Evolutionary conservation across 352 stramenopile genomes (phyloP).

Genomic region (Elongisporangium senticosum): DNA sequence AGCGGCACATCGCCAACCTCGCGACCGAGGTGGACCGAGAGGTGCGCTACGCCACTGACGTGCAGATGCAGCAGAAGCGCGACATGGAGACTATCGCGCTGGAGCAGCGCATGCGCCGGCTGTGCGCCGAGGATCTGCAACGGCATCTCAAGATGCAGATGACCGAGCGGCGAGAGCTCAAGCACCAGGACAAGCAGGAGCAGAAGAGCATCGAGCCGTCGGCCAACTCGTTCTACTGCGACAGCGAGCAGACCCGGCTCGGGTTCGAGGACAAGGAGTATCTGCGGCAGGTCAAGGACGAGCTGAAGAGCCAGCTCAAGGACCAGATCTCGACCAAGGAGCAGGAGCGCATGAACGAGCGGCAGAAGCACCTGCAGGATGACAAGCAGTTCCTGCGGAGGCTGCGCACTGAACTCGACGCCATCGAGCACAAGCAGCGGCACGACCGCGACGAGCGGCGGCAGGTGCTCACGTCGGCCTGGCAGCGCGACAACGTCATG

Average conservation of each 20-base stretch:
- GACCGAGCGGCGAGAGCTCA: conserved; percentile 22
- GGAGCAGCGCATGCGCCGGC: conserved; percentile 36
- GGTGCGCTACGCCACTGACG: conserved; percentile 48
- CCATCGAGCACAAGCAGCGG: conserved; percentile 47
- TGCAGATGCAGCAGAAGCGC: conserved; percentile 45
- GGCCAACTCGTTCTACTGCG: conserved; percentile 52
- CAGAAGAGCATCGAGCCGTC: conserved; percentile 30
- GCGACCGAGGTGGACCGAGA: conserved; percentile 50
- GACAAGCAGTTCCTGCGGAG: conserved; percentile 50
- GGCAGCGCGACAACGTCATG: conserved; percentile 53
- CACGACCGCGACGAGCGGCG: conserved; percentile 49
- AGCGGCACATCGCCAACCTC: conserved; percentile 42
- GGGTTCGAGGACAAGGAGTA: conserved; percentile 49
- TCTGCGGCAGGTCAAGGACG: conserved; percentile 28
- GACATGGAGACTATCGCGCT: conserved; percentile 49
- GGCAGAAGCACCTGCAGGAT: conserved; percentile 42
- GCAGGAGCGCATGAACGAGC: conserved; percentile 27
- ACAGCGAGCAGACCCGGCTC: conserved; percentile 41
- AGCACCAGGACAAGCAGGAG: conserved; percentile 24
- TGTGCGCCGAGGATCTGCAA: conserved; percentile 52
- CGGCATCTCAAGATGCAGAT: conserved; percentile 52
- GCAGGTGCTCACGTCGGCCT: conserved; percentile 54
- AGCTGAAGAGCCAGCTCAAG: conserved; percentile 52
- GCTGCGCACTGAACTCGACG: conserved; percentile 53
- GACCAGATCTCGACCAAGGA: conserved; percentile 57